Base-by-base conservation (phyloP, 2,329 filamentous ascomycete genomes). In the Cercospora zeina region DNA sequence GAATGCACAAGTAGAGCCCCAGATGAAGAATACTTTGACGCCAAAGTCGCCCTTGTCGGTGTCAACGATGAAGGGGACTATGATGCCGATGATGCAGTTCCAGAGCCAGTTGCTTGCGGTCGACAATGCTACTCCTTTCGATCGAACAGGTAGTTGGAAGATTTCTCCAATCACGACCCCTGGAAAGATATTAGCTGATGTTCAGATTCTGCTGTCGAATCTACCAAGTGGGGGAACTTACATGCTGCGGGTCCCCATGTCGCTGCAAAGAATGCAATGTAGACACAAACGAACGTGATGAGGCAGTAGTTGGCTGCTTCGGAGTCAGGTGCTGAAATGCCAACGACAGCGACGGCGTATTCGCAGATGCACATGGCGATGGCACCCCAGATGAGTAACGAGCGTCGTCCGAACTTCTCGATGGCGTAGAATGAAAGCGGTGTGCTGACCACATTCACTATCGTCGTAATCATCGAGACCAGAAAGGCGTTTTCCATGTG, bases 221-320 rank as follows among this genome's bases (percentile, higher is more conserved):
- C 24, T 3, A 6, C 6, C 24, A 16, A 30, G 6, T 0, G 1
- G 1, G 1, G n/a, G 2, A 1, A 55, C 33, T 42, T 55, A 42
- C 53, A 34, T 24, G 60, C 56, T 59, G 45, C 58, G 33, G 57
- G 27, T 54, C 64, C 61, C 91, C 91, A 96, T 65, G 91, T 96
- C 59, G 85, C 87, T 54, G 91, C 91, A 75, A 96, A 96, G 82
- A 88, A 93, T 83, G 90, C 92, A 81, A 96, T 91, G 83, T 93
- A 95, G 78, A 96, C 86, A 79, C 89, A 90, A 73, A 95, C 93
- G 79, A 96, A 95, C 63, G 89, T 85, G 67, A 96, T 91, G 81
- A 93, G 72, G 60, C 68, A 67, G 59, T 74, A 74, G 59, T 74
- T 73, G 11, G 87, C 87, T 2, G 79, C 67, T 58, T 82, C 77